These are phyloP conservation scores for Phallus indusiatus DNA, from an alignment of 768 basidiomycete genomes.

Conservation along the genomic window DNA sequence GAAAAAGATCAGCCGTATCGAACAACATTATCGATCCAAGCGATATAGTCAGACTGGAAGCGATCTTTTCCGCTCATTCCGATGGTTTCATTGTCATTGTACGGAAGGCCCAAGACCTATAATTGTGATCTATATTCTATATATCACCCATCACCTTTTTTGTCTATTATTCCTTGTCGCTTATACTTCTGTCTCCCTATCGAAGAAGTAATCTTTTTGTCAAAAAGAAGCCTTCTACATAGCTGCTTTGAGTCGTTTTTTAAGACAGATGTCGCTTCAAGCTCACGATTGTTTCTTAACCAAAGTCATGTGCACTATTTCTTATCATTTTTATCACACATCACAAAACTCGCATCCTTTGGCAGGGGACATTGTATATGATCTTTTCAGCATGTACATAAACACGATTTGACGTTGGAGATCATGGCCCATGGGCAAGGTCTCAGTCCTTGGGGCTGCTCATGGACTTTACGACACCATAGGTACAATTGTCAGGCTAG, in stretches of 20 bases:
- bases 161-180: neutral
- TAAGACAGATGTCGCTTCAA: neutral
- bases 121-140: neutral
- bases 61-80: slow-evolving; percentile 79
- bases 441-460: too few relatives aligned
- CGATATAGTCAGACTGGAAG: slow-evolving; percentile 40
- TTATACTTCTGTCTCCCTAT: neutral
- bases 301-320: neutral
- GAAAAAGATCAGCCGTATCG: neutral
- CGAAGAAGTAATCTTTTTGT: neutral
- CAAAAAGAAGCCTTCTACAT: neutral
- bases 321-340: neutral
- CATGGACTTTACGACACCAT: too few relatives aligned
- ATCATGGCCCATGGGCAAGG: too few relatives aligned
- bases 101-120: slow-evolving; percentile 30
- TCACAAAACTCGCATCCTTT: too few relatives aligned
- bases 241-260: neutral
- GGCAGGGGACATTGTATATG: neutral
- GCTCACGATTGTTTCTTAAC: neutral
- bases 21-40: neutral
- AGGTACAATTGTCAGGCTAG: too few relatives aligned
- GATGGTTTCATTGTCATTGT: slow-evolving; percentile 78
- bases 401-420: too few relatives aligned
- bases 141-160: neutral
- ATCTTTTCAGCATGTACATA: neutral